phyloP scores from a whole-genome alignment of 2,329 filamentous ascomycete species.

The Cladosporium sp. region DNA sequence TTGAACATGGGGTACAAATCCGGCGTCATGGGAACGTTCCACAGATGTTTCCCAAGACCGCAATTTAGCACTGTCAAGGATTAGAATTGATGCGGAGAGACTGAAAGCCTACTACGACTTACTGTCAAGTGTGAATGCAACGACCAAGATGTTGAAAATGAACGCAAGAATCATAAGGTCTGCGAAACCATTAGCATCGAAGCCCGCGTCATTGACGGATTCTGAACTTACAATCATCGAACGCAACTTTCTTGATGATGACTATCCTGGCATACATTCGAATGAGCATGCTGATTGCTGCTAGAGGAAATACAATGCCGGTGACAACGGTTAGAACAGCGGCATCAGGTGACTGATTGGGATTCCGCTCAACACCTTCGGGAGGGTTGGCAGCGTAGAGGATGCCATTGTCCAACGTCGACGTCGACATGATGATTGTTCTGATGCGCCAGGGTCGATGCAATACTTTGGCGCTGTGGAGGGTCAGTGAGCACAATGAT shows the following conservation, averaged over 20 bases:
- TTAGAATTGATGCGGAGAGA: not conserved
- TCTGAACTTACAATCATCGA: conserved; percentile 5
- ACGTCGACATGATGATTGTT: not conserved
- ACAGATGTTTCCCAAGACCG: conserved; percentile 7
- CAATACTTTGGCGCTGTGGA: not conserved
- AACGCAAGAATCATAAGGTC: conserved; percentile 7
- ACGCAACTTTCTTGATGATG: conserved; percentile 4
- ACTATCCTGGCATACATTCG: not conserved
- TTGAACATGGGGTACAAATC: conserved; percentile 4
- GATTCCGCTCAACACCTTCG: conserved; percentile 1
- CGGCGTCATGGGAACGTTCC: conserved; percentile 3
- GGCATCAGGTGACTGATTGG: conserved; percentile 2
- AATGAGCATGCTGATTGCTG: conserved; percentile 1
- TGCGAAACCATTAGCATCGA: not conserved
- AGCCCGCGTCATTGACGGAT: not conserved
- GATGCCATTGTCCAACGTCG: conserved; percentile 1
- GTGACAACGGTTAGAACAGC: conserved; percentile 1
- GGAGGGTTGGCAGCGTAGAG: conserved; percentile 8
- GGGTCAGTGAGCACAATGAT: not conserved
- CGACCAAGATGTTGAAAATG: not conserved
- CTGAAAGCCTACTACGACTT: not conserved
- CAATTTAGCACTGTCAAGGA: not conserved
- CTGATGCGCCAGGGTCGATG: not conserved
- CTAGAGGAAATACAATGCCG: not conserved
- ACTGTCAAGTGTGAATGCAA: conserved; percentile 4